Conservation (phyloP, 208 protist species). For the Crithidia thermophila region DNA sequence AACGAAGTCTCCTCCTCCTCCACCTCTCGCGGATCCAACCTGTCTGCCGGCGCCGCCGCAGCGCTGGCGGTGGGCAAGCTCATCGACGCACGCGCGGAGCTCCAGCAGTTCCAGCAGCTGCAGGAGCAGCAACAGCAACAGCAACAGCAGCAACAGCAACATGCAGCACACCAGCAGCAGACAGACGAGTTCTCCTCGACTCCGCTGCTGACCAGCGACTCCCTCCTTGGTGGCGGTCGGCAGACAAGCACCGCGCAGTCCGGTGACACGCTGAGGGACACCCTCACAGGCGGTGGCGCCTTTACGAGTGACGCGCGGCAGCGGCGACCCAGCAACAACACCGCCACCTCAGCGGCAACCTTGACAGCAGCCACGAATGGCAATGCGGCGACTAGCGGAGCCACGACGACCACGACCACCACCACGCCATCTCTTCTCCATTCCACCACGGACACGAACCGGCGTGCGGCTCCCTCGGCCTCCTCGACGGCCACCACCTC, state of each 20-base stretch:
- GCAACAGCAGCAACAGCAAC: no score
- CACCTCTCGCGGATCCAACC: neutral
- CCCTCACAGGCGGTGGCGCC: no score
- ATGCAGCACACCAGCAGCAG: no score
- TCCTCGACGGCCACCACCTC: neutral
- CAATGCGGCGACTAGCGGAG: neutral
- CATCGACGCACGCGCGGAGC: neutral
- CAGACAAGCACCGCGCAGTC: constrained; percentile 8
- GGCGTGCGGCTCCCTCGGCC: neutral
- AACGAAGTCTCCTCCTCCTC: constrained; percentile 29
- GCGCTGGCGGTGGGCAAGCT: neutral
- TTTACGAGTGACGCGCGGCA: no score
- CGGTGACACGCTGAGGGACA: neutral
- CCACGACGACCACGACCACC: neutral
- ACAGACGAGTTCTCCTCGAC: constrained; percentile 3
- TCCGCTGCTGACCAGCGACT: neutral
- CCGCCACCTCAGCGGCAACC: neutral
- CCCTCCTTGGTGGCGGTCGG: neutral
- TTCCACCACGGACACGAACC: neutral
- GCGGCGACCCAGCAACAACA: no score
- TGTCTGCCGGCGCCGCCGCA: neutral
- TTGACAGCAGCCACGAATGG: neutral
- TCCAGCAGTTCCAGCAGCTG: neutral
- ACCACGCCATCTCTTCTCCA: constrained; percentile 1
- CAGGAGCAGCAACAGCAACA: neutral